Percentiles rank a stretch among this genome's conserved stretches.
Conservation (phyloP, 139 green algal species). For the Volvox africanus region DNA sequence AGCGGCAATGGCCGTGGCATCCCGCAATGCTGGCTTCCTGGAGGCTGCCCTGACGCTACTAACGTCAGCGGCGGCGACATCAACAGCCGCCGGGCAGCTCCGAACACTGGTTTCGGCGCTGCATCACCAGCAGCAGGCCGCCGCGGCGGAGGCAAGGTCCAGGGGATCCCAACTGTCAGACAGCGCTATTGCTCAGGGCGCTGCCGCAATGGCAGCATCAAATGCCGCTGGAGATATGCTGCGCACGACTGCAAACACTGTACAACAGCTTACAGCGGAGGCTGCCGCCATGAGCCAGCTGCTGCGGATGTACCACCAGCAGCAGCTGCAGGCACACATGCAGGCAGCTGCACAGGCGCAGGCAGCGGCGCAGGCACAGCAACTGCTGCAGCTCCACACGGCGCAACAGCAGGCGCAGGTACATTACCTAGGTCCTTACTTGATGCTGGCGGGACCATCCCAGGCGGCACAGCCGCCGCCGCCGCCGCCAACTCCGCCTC, state of each 20-base stretch:
- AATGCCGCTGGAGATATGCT: conserved; percentile 33
- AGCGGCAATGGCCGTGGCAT: neutral
- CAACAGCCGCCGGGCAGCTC: conserved; percentile 28
- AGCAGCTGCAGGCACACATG: conserved; percentile 46
- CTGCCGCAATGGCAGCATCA: neutral
- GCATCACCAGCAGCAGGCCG: conserved; percentile 16
- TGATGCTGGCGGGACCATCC: neutral
- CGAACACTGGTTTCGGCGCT: conserved; percentile 36
- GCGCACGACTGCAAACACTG: conserved; percentile 31
- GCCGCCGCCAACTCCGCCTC: neutral
- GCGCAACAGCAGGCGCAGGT: neutral
- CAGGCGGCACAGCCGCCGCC: conserved; percentile 1
- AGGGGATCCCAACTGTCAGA: neutral
- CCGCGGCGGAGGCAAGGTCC: neutral
- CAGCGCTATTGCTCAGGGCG: neutral
- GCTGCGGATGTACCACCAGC: conserved; percentile 12
- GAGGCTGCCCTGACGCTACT: conserved; percentile 43
- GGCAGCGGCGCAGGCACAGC: conserved; percentile 4
- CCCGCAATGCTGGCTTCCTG: neutral
- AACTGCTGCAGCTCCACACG: neutral
- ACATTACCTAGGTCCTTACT: conserved; percentile 11
- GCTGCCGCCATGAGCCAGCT: conserved; percentile 16
- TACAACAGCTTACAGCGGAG: conserved; percentile 48
- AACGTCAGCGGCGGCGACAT: conserved; percentile 37
- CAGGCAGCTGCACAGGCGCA: conserved; percentile 5